A percentile compares a stretch with the other conserved stretches of the same genome.
Conservation (phyloP, 2,329 filamentous ascomycete species). For the Penicillium fuscoglaucum region DNA sequence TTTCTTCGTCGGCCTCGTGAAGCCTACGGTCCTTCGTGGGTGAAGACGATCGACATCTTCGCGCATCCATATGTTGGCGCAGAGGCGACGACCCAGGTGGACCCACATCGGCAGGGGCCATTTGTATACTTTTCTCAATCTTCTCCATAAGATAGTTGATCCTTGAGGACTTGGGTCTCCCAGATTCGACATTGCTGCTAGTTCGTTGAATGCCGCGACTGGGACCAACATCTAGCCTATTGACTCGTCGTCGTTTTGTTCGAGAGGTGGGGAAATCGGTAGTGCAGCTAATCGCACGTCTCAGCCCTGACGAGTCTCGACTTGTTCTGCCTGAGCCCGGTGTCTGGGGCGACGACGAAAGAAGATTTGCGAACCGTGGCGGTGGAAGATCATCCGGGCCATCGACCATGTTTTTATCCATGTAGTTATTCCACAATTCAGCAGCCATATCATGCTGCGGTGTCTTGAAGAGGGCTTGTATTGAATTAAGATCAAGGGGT, state of each 20-base stretch:
- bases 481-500: conserved; percentile 58
- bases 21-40: conserved; percentile 29
- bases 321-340: conserved; percentile 48
- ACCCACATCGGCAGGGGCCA: conserved; percentile 29
- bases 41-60: conserved; percentile 35
- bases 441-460: conserved; percentile 70
- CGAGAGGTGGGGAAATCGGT: conserved; percentile 65
- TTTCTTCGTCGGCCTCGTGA: not conserved
- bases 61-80: conserved; percentile 35
- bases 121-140: conserved; percentile 56
- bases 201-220: conserved; percentile 48
- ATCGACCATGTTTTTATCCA: conserved; percentile 53
- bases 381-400: conserved; percentile 51
- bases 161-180: conserved; percentile 46
- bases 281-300: conserved; percentile 68
- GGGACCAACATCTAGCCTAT: conserved; percentile 49
- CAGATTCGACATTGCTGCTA: conserved; percentile 41
- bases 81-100: conserved; percentile 49
- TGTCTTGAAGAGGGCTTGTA: conserved; percentile 62
- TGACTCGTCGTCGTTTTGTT: conserved; percentile 63
- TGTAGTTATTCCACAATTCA: conserved; percentile 76
- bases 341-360: conserved; percentile 70
- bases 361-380: conserved; percentile 63
- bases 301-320: conserved; percentile 53
- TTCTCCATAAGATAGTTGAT: conserved; percentile 64